Evolutionary conservation across 1,284 basidiomycete species (phyloP), one percentile per base, ranked within the genome.

Genomic region (Cryptococcus deneoformans): DNA sequence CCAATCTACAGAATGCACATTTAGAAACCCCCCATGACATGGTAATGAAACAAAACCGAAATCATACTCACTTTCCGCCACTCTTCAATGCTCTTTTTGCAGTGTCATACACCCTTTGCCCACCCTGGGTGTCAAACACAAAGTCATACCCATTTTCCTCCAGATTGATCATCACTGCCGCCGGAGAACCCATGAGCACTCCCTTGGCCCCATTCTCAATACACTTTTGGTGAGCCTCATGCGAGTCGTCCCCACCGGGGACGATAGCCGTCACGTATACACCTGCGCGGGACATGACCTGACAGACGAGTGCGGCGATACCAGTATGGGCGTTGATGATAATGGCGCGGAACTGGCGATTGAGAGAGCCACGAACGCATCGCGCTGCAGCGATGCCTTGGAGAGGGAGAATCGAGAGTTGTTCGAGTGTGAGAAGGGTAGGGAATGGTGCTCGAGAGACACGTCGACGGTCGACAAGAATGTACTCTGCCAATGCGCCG

Each of bases 401-500:
- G 0, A 90, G 73, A 0, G 91, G 88, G 0, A 93, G 80, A 9
- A 90, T 81, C 0, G 90, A 86, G 12, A 92, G 83, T 71, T 92
- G 88, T 62, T 89, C 86, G n/a, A 91, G 72, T 0, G 84, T 82
- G 39, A 88, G 65, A 3, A 62, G 48, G 3, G 71, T 67, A 38
- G 64, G 60, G 62, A 66, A 59, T 6, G 89, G 87, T 11, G 86
- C 83, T 8, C 86, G 83, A 61, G 86, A 84, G 1, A 92, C 74
- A n/a, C 87, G 83, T 64, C 87, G 86, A 38, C 88, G 84, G 69
- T 93, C 89, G 12, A 87, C 82, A 24, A 89, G 79, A 50, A 93
- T 82, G 77, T 90, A 93, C 77, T 94, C 89, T 24, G 88, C 82
- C 14, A 93, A 81, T 5, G 87, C 88, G 50, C 90, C 90, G 63